Conservation (phyloP, 139 green algal genomes). For the Coccomyxa sp. region DNA sequence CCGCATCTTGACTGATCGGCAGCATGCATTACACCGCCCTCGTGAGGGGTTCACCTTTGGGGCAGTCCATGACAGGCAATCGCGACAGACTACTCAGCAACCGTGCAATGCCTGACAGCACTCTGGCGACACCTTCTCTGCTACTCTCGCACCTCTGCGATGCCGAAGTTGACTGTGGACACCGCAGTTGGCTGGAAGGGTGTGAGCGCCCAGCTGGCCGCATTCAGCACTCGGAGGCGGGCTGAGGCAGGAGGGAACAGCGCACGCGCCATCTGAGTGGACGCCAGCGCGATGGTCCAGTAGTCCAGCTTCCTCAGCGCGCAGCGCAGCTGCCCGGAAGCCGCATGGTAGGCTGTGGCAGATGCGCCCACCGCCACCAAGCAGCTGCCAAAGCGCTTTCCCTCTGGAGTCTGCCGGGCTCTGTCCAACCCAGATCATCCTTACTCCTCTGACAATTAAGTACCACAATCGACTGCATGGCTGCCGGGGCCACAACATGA, state of each 20-base stretch:
- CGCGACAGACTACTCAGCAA: not conserved
- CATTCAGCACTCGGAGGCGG: not conserved
- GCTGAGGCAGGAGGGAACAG: not conserved
- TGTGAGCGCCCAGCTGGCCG: not conserved
- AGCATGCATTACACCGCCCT: not conserved
- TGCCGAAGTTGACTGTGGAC: constrained; percentile 12
- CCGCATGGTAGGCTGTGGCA: constrained; percentile 18
- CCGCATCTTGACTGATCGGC: not conserved
- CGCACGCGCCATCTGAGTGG: not conserved
- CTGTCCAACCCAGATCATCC: not conserved
- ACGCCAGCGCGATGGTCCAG: not conserved
- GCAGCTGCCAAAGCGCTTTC: constrained; percentile 8
- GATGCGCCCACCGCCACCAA: constrained; percentile 11
- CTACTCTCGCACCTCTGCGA: constrained; percentile 5
- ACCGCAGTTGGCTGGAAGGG: constrained; percentile 22
- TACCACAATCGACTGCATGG: not conserved
- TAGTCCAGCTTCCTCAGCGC: constrained; percentile 13
- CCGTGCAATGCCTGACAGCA: not conserved
- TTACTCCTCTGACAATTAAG: not conserved
- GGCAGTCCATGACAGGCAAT: not conserved
- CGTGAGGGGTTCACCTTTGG: not conserved
- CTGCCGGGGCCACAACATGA: not conserved
- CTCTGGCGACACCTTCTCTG: too few species aligned
- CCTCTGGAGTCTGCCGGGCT: not conserved
- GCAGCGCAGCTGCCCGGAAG: constrained; percentile 5